Conservation (phyloP, 1,284 basidiomycete genomes). For the Coniophora puteana region DNA sequence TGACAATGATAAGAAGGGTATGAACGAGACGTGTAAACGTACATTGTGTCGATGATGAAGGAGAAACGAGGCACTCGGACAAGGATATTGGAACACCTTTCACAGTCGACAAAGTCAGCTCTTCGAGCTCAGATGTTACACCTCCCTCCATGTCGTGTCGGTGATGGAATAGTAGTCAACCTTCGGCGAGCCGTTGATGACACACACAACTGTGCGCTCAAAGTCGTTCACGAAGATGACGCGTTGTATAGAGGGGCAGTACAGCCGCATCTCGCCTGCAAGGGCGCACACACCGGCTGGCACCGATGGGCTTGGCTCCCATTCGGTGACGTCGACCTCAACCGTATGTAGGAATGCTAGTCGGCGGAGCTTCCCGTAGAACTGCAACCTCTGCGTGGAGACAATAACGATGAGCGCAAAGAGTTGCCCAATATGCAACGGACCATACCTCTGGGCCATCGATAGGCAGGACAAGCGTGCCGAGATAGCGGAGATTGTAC, state of each 20-base stretch:
- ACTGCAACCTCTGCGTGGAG: slow-evolving; percentile 46
- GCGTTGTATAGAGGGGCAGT: slow-evolving; percentile 44
- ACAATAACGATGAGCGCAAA: slow-evolving; percentile 5
- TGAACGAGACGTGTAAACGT: no score
- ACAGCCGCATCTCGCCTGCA: slow-evolving; percentile 54
- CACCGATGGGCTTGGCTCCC: slow-evolving; percentile 52
- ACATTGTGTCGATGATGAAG: no score
- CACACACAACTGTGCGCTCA: slow-evolving; percentile 48
- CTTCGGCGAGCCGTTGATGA: slow-evolving; percentile 36
- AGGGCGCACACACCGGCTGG: slow-evolving; percentile 52
- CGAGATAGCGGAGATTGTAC: slow-evolving; percentile 49
- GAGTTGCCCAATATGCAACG: slow-evolving; percentile 9
- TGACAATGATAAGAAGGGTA: no score
- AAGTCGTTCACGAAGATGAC: slow-evolving; percentile 60
- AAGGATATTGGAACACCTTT: slow-evolving; percentile 2
- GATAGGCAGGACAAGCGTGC: slow-evolving; percentile 55
- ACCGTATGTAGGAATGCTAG: slow-evolving; percentile 46
- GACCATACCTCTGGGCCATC: slow-evolving; percentile 40
- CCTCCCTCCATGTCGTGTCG: slow-evolving; percentile 52
- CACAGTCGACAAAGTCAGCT: neutral
- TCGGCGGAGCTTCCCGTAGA: slow-evolving; percentile 55
- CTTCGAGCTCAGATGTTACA: slow-evolving; percentile 25
- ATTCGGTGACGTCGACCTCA: slow-evolving; percentile 60
- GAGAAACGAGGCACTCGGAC: neutral
- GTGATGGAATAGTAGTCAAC: slow-evolving; percentile 38